Conservation (phyloP, 371 early-diverging fungal genomes). For the Mucor circinelloides region DNA sequence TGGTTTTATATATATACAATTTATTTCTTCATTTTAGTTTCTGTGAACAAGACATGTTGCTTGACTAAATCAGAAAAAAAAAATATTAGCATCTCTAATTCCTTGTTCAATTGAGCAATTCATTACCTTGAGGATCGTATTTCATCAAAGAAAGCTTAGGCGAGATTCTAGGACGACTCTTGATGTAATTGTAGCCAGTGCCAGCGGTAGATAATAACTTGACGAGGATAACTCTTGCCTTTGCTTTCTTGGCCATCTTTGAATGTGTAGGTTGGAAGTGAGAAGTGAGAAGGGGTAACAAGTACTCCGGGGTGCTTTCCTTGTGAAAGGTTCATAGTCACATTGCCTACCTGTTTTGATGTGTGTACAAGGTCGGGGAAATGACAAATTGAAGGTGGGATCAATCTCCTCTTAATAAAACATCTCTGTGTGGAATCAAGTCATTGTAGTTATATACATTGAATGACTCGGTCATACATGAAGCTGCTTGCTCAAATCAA, state of each 20-base stretch:
- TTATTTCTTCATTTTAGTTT: constrained; percentile 75
- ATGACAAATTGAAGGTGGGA: not conserved
- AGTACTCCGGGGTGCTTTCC: constrained; percentile 2
- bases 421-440: not conserved
- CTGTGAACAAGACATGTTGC: constrained; percentile 75
- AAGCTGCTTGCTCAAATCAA: not conserved
- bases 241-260: constrained; percentile 81
- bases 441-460: not conserved
- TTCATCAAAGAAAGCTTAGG: constrained; percentile 83
- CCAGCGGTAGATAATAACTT: constrained; percentile 79
- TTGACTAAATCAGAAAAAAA: constrained; percentile 61
- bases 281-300: not conserved
- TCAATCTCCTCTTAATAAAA: not conserved
- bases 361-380: not conserved
- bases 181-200: constrained; percentile 83
- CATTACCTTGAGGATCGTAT: constrained; percentile 75
- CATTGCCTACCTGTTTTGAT: not conserved
- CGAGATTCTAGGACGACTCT: constrained; percentile 72
- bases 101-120: not conserved
- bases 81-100: not conserved
- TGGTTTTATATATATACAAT: not conserved
- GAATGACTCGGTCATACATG: not conserved
- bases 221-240: constrained; percentile 82
- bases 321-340: not conserved
- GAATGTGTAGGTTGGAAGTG: not conserved